Evolutionary conservation across 2,329 filamentous ascomycete genomes (phyloP).

Genomic region (Lachnellula occidentalis): DNA sequence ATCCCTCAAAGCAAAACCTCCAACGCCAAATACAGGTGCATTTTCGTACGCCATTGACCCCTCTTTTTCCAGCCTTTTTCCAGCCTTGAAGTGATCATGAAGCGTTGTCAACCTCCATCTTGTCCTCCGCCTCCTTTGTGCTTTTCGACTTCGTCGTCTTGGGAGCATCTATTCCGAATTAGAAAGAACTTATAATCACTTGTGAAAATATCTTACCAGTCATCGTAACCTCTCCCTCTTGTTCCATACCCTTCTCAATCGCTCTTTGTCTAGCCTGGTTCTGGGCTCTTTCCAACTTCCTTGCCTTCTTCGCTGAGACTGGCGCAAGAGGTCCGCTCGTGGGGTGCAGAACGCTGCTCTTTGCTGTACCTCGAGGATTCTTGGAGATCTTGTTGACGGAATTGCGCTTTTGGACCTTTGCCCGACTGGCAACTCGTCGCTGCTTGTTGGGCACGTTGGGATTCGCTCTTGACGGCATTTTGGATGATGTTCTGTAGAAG

Average conservation of each 20-base stretch:
- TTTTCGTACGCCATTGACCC: not conserved
- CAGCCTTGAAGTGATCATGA: slow-evolving; percentile 7
- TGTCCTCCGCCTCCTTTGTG: slow-evolving; percentile 10
- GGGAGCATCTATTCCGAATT: slow-evolving; percentile 23
- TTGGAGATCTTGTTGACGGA: slow-evolving; percentile 26
- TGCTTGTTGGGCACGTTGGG: slow-evolving; percentile 32
- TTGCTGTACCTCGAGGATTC: slow-evolving; percentile 28
- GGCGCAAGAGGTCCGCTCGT: slow-evolving; percentile 30
- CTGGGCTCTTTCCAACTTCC: slow-evolving; percentile 29
- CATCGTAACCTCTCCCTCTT: slow-evolving; percentile 31
- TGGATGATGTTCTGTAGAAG: slow-evolving; percentile 5
- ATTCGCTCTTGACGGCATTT: slow-evolving; percentile 32
- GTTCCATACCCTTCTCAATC: slow-evolving; percentile 28
- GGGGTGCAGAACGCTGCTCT: slow-evolving; percentile 27
- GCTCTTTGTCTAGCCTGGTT: slow-evolving; percentile 29
- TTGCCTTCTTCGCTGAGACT: slow-evolving; percentile 31
- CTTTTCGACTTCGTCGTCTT: slow-evolving; percentile 20
- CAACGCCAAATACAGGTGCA: not conserved
- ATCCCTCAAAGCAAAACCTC: slow-evolving; percentile 4
- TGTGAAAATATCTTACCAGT: slow-evolving; percentile 22
- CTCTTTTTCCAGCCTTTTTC: not conserved
- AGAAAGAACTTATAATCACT: not conserved
- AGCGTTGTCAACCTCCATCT: slow-evolving; percentile 22
- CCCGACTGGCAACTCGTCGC: slow-evolving; percentile 25
- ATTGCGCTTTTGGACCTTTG: slow-evolving; percentile 29